Conservation (phyloP, 331 rosid genomes). For the Erythrophleum ivorense region DNA sequence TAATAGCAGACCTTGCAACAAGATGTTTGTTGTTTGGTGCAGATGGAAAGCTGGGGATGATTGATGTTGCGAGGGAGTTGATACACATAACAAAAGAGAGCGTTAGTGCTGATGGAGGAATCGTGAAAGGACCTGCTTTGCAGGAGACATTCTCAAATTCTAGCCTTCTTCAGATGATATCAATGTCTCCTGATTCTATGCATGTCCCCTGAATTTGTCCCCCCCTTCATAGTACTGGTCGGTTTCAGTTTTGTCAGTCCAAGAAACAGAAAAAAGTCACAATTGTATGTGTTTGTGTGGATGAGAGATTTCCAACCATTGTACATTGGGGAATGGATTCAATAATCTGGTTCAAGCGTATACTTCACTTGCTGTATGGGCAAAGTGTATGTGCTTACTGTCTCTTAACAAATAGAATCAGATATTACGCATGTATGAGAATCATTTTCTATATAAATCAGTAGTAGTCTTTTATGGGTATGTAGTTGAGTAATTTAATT, state of each 20-base stretch:
- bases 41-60: constrained; percentile 83
- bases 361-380: constrained; percentile 26
- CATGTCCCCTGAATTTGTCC: constrained; percentile 53
- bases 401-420: constrained; percentile 17
- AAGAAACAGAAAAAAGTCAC: background rate
- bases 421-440: constrained; percentile 14
- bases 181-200: constrained; percentile 94
- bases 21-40: constrained; percentile 82
- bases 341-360: constrained; percentile 28
- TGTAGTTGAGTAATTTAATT: background rate
- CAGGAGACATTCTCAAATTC: constrained; percentile 97
- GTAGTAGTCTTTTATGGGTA: background rate
- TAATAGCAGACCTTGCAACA: constrained; percentile 90
- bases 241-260: constrained; percentile 27
- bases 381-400: constrained; percentile 26
- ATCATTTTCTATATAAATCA: background rate
- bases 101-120: constrained; percentile 58
- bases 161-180: constrained; percentile 96
- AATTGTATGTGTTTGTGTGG: constrained; percentile 1
- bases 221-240: background rate
- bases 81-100: constrained; percentile 57
- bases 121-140: constrained; percentile 57
- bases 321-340: constrained; percentile 40
- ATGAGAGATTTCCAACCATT: constrained; percentile 17
- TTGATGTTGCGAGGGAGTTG: constrained; percentile 75